Percentiles rank a stretch among this genome's conserved stretches.
These are phyloP conservation scores for Neurospora sp. DNA, from an alignment of 495 filamentous ascomycete genomes.

Conservation along the genomic window DNA sequence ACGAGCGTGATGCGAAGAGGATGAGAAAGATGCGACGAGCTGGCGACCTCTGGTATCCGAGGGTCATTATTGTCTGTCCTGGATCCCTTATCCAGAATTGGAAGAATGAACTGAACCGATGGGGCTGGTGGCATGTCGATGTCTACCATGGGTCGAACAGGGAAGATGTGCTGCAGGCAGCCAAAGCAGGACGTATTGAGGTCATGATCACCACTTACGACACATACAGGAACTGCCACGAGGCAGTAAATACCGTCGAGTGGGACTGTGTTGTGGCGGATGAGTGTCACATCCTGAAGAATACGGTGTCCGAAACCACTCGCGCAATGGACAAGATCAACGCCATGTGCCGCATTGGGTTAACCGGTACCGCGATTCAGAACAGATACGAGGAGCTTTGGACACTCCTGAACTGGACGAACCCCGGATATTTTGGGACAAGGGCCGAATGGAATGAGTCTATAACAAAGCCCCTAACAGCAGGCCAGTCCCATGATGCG, in stretches of 20 bases:
- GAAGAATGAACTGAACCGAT: conserved; percentile 72
- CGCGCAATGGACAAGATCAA: conserved; percentile 88
- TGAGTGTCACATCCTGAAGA: conserved; percentile 91
- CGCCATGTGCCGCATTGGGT: conserved; percentile 80
- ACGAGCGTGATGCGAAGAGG: conserved; percentile 75
- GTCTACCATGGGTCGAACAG: conserved; percentile 70
- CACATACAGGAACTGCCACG: conserved; percentile 71
- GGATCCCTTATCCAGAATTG: conserved; percentile 85
- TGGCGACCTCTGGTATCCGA: conserved; percentile 68
- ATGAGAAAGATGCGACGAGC: conserved; percentile 80
- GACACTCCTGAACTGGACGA: conserved; percentile 95
- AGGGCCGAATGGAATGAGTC: conserved; percentile 64
- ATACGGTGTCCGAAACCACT: conserved; percentile 63
- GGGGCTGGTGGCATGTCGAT: conserved; percentile 94
- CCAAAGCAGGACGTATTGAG: conserved; percentile 66
- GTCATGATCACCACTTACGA: conserved; percentile 89
- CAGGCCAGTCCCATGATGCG: conserved; percentile 88
- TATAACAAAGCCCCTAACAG: conserved; percentile 69
- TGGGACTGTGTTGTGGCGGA: conserved; percentile 99
- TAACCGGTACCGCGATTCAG: conserved; percentile 95
- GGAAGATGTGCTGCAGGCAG: conserved; percentile 62
- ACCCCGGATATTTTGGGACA: conserved; percentile 78
- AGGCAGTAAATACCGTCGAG: conserved; percentile 68
- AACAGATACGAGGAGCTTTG: conserved; percentile 98
- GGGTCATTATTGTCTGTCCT: conserved; percentile 78